phyloP scores from a whole-genome alignment of 140 eudicot genomes.

The Flaveria floridana region DNA sequence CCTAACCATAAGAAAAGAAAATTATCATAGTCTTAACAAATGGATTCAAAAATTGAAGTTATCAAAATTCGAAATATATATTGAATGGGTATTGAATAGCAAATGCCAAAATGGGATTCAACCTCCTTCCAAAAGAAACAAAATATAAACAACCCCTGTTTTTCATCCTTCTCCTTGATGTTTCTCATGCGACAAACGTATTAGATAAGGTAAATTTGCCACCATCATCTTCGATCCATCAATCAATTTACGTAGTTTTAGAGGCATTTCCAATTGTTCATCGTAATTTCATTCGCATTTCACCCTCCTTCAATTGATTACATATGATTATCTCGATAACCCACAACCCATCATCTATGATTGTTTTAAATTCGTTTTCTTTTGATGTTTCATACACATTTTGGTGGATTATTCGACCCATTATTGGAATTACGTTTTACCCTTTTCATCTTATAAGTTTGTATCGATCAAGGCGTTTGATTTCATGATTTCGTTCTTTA shows the following conservation, averaged over 20 bases:
- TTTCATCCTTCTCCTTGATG: background rate
- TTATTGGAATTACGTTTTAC: background rate
- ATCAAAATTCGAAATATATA: background rate
- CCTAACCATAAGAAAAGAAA: too few relatives aligned
- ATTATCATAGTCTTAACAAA: too few relatives aligned
- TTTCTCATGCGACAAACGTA: background rate
- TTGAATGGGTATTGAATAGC: background rate
- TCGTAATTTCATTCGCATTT: background rate
- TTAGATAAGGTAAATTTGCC: background rate
- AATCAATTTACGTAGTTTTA: background rate
- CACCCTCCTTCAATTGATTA: background rate
- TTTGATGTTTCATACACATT: background rate
- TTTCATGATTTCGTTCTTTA: background rate
- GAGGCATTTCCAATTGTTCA: background rate
- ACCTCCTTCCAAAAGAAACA: conserved; percentile 1
- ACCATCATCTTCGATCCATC: background rate
- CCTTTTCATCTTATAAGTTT: background rate
- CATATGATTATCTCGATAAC: background rate
- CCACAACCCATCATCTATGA: background rate
- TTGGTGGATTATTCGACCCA: background rate
- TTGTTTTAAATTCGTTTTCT: background rate
- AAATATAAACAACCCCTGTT: background rate
- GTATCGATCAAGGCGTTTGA: background rate
- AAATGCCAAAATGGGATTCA: conserved; percentile 15
- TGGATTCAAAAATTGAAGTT: background rate